Conservation (phyloP, 1,284 basidiomycete genomes). For the Ustilago vetiveriae region DNA sequence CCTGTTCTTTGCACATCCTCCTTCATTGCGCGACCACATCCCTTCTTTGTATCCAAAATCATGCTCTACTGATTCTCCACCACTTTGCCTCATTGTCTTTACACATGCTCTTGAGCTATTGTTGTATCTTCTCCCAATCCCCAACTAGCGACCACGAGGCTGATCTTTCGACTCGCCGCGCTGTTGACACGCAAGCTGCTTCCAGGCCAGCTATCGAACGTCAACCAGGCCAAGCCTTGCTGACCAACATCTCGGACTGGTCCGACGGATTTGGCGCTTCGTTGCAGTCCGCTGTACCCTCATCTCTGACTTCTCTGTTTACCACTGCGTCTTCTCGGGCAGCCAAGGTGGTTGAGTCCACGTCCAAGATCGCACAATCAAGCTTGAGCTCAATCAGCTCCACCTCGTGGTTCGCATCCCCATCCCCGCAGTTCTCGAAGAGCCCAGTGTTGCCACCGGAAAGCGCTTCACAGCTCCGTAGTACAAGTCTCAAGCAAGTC, state of each 20-base stretch:
- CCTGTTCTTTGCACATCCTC: neutral
- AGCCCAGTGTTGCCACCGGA: neutral
- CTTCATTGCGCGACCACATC: neutral
- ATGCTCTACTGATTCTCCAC: neutral
- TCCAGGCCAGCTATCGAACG: neutral
- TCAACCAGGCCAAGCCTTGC: neutral
- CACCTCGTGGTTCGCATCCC: constrained; percentile 18
- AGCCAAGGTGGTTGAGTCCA: neutral
- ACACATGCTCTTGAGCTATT: constrained; percentile 37
- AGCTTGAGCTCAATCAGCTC: neutral
- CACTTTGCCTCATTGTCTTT: neutral
- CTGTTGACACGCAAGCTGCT: neutral
- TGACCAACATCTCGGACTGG: constrained; percentile 7
- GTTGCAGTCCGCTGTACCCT: constrained; percentile 6
- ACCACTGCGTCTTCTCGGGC: neutral
- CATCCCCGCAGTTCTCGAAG: neutral
- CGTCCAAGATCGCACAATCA: neutral
- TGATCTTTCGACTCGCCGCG: neutral
- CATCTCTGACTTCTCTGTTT: neutral
- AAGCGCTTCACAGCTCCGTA: neutral
- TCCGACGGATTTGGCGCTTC: neutral
- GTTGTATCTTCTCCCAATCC: constrained; percentile 28
- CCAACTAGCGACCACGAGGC: constrained; percentile 8
- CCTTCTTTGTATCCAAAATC: neutral
- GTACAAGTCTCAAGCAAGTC: neutral